Percentiles rank a stretch among this genome's conserved stretches.
phyloP scores from a whole-genome alignment of 2,329 filamentous ascomycete species.

The Neodidymelliopsis sp. region DNA sequence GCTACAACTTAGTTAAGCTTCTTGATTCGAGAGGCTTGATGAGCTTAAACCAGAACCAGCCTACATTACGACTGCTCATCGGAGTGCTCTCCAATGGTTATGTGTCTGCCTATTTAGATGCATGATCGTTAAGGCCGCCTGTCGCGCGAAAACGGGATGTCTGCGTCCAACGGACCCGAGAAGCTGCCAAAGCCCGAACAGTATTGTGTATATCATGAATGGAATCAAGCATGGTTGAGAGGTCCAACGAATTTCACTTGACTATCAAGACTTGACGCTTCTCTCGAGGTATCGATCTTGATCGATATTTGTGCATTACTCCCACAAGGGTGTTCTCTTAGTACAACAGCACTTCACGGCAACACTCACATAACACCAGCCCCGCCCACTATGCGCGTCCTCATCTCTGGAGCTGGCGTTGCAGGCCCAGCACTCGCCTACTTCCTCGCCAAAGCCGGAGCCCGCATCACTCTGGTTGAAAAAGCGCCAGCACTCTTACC shows the following conservation, averaged over 20 bases:
- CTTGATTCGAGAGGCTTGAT: not conserved
- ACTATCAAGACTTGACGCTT: too few relatives aligned
- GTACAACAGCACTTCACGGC: not conserved
- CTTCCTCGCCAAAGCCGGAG: conserved; percentile 35
- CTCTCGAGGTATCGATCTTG: too few relatives aligned
- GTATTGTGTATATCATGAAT: not conserved
- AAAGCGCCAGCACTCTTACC: conserved; percentile 46
- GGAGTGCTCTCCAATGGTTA: not conserved
- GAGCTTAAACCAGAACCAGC: conserved; percentile 10
- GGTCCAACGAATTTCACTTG: too few relatives aligned
- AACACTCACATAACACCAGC: not conserved
- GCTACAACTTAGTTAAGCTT: not conserved
- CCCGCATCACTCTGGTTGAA: conserved; percentile 51
- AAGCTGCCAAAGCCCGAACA: not conserved
- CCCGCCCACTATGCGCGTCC: conserved; percentile 41
- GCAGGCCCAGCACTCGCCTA: conserved; percentile 49
- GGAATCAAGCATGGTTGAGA: not conserved
- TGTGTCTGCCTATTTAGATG: not conserved
- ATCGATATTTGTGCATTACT: too few relatives aligned
- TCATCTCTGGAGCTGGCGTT: conserved; percentile 45
- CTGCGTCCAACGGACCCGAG: conserved; percentile 1
- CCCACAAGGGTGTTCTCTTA: too few relatives aligned
- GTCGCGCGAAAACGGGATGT: conserved; percentile 1
- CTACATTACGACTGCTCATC: conserved; percentile 1
- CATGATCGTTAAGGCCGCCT: conserved; percentile 4